Evolutionary conservation across 2,329 filamentous ascomycete species (phyloP).

Genomic region (Diplodia scrobiculata): DNA sequence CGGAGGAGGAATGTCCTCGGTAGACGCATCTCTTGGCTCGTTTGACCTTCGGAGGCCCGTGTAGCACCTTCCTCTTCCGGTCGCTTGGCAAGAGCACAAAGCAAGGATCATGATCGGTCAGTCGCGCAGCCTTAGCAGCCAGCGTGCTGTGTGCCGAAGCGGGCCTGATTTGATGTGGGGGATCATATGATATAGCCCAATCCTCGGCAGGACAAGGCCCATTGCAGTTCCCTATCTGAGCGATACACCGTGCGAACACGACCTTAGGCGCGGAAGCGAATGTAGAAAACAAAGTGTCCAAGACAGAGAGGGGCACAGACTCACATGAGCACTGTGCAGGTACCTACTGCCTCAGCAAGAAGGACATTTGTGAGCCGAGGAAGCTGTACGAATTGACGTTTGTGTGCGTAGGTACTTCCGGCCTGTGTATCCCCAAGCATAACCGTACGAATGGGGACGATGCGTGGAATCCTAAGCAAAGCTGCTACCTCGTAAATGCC

Average conservation of each 20-base stretch:
- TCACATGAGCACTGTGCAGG: neutral
- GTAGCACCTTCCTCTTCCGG: conserved; percentile 11
- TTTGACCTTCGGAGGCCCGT: conserved; percentile 2
- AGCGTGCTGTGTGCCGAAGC: conserved; percentile 5
- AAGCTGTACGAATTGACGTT: neutral
- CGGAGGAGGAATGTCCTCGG: conserved; percentile 12
- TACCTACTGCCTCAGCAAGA: neutral
- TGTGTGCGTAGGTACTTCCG: neutral
- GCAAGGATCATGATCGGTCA: conserved; percentile 4
- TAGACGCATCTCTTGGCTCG: conserved; percentile 15
- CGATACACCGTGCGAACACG: conserved; percentile 8
- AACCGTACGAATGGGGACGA: neutral
- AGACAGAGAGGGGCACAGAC: conserved; percentile 3
- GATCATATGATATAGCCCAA: conserved; percentile 8
- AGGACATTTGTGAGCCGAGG: neutral
- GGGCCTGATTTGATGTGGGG: conserved; percentile 3
- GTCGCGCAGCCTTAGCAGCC: conserved; percentile 1
- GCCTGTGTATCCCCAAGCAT: neutral
- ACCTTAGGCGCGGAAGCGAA: neutral
- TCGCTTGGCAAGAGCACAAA: conserved; percentile 3
- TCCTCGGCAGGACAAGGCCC: neutral
- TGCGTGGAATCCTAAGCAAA: neutral
- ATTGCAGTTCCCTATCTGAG: conserved; percentile 18
- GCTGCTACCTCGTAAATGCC: neutral
- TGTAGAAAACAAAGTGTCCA: neutral